Evolutionary conservation across 805 yeast genomes (phyloP), one percentile per base, ranked within the genome.

Genomic region (Scheffersomyces stipitis): DNA sequence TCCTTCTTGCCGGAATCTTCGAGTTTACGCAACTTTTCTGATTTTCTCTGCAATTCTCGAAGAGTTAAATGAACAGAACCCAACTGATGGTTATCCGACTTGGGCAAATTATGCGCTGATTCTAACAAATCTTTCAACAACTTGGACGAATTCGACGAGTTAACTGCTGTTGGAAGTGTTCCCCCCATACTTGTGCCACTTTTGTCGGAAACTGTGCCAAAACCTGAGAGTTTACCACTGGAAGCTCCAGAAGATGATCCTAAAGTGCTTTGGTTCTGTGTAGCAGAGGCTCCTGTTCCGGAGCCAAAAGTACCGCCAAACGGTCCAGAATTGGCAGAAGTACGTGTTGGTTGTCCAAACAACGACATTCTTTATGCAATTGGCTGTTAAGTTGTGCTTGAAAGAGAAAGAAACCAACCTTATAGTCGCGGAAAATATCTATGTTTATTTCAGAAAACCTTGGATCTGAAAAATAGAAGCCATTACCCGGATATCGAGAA

Each of bases 11-110:
- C 58, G n/a, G 58, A 56, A 27, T 41, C 48, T 12, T 51, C 52
- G 13, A 41, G 39, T 38, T 70, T 73, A 37, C 88, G 69, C 50
- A 83, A 65, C 31, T 70, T 75, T 36, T 68, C 69, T 0, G 91
- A 81, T 42, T 83, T 77, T 49, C 80, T 76, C 48, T 80, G 80
- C 54, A 91, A 77, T 65, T 90, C 97, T 42, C 74, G 75, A 38
- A 89, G 72, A 15, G 95, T 86, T 43, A 89, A 71, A 58, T 86
- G 88, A 35, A 90, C 80, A 2, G 91, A 71, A 4, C 95, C 96
- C 29, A 88, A 61, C 37, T 84, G 89, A 30, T 83, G 76, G 36
- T 63, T 36, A 69, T 68, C 46, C 9, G 72, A 56, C 33, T 69
- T 70, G 4, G 96, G 96, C 40, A 90, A 68, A 51, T 84, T 83